A percentile compares a stretch with the other conserved stretches of the same genome.
These are phyloP conservation scores for Forsythia suspensa DNA, from an alignment of 257 asterid species.

Conservation along the genomic window DNA sequence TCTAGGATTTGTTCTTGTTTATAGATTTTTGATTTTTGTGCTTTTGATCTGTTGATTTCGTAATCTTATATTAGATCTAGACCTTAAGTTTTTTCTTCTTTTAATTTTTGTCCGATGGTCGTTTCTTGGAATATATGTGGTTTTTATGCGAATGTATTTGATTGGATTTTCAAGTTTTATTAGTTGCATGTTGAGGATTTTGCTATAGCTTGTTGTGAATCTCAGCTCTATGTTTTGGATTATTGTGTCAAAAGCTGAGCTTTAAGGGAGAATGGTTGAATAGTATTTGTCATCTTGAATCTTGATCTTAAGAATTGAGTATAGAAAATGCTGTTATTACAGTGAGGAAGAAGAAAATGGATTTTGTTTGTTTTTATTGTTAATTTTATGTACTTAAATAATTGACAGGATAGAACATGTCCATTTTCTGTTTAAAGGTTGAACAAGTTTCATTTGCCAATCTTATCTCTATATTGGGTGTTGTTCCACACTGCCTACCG, in stretches of 20 bases:
- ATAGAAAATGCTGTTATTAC: background rate
- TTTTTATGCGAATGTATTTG: background rate
- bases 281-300: background rate
- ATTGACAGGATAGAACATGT: background rate
- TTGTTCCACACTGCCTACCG: too few species aligned
- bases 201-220: background rate
- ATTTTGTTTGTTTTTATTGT: too few species aligned
- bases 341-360: background rate
- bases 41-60: background rate
- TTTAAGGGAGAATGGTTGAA: background rate
- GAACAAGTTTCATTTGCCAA: background rate
- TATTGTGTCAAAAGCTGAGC: too few species aligned
- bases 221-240: background rate
- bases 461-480: too few species aligned
- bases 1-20: background rate
- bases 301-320: background rate
- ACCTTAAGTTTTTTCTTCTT: background rate
- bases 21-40: background rate
- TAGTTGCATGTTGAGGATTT: background rate
- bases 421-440: background rate
- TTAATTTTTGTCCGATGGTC: background rate
- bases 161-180: background rate
- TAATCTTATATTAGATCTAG: background rate
- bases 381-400: too few species aligned
- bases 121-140: background rate